Evolutionary conservation across 2,329 filamentous ascomycete species (phyloP).

Genomic region (Sphaerulina musiva): DNA sequence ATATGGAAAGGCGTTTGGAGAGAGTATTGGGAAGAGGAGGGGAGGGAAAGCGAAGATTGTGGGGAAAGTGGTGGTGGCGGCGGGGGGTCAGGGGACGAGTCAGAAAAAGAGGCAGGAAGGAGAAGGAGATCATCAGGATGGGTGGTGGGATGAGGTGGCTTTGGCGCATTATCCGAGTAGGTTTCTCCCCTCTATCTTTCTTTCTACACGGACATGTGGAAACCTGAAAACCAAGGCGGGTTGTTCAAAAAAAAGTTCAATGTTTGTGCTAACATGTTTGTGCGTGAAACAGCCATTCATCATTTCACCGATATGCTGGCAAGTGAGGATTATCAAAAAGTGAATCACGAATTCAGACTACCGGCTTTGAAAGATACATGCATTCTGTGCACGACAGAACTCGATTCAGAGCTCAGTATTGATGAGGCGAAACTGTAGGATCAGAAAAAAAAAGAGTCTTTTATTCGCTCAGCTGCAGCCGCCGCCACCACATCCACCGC

Average conservation of each 20-base stretch:
- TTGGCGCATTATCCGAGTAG: slow-evolving; percentile 60
- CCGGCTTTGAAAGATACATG: slow-evolving; percentile 36
- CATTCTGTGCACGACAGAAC: slow-evolving; percentile 34
- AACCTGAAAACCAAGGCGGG: not conserved
- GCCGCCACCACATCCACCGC: not conserved
- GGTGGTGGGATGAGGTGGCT: slow-evolving; percentile 56
- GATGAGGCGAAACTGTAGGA: slow-evolving; percentile 19
- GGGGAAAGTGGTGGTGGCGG: slow-evolving; percentile 45
- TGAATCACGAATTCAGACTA: slow-evolving; percentile 50
- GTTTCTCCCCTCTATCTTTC: slow-evolving; percentile 24
- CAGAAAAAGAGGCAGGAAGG: slow-evolving; percentile 23
- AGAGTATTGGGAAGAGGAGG: slow-evolving; percentile 44
- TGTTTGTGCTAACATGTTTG: not conserved
- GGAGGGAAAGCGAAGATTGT: slow-evolving; percentile 58
- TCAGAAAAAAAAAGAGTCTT: not conserved
- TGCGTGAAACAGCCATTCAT: slow-evolving; percentile 33
- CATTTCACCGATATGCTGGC: slow-evolving; percentile 59
- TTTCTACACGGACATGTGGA: slow-evolving; percentile 47
- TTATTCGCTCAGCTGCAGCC: not conserved
- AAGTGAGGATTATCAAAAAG: slow-evolving; percentile 52
- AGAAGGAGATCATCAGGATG: slow-evolving; percentile 11
- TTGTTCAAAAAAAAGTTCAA: not conserved
- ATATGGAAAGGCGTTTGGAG: slow-evolving; percentile 51
- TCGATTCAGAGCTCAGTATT: slow-evolving; percentile 25
- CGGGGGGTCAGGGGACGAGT: slow-evolving; percentile 18